Percentiles rank a stretch among this genome's conserved stretches.
These are phyloP conservation scores for Orbilia javanica DNA, from an alignment of 2,329 filamentous ascomycete genomes.

Conservation along the genomic window DNA sequence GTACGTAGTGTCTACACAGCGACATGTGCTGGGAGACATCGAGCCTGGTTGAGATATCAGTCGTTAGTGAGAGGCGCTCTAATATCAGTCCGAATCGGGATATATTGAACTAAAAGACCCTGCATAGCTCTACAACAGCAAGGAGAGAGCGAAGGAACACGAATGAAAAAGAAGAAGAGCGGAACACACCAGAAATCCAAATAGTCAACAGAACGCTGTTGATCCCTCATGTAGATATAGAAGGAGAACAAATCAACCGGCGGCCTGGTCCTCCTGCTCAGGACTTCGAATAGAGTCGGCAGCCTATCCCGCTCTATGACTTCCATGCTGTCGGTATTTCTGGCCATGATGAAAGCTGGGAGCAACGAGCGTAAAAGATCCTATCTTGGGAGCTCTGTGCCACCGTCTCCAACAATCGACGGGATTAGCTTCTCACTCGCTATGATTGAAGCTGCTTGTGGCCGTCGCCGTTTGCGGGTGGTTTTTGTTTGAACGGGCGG, in stretches of 20 bases:
- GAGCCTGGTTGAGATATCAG: slow-evolving; percentile 74
- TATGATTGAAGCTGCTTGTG: slow-evolving; percentile 8
- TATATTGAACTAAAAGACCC: background rate
- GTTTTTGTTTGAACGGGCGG: background rate
- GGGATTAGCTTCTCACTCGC: slow-evolving; percentile 12
- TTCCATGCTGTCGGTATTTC: slow-evolving; percentile 55
- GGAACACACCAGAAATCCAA: slow-evolving; percentile 90
- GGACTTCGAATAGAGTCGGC: slow-evolving; percentile 93
- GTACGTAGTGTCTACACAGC: slow-evolving; percentile 94
- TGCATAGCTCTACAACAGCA: slow-evolving; percentile 11
- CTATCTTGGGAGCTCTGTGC: slow-evolving; percentile 37
- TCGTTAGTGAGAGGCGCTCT: background rate
- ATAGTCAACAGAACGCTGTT: slow-evolving; percentile 97
- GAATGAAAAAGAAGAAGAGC: background rate
- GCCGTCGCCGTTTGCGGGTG: slow-evolving; percentile 18
- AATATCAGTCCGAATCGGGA: background rate
- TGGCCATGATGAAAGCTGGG: slow-evolving; percentile 42
- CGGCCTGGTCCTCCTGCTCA: slow-evolving; percentile 91
- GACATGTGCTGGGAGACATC: slow-evolving; percentile 99
- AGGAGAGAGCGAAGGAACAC: background rate
- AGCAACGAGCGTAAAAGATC: slow-evolving; percentile 26
- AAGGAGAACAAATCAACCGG: slow-evolving; percentile 98
- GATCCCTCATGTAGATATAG: slow-evolving; percentile 99
- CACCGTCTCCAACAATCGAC: slow-evolving; percentile 21
- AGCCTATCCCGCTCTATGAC: slow-evolving; percentile 77